Evolutionary conservation across 495 filamentous ascomycete species (phyloP).

Genomic region (Penicillium samsonianum): DNA sequence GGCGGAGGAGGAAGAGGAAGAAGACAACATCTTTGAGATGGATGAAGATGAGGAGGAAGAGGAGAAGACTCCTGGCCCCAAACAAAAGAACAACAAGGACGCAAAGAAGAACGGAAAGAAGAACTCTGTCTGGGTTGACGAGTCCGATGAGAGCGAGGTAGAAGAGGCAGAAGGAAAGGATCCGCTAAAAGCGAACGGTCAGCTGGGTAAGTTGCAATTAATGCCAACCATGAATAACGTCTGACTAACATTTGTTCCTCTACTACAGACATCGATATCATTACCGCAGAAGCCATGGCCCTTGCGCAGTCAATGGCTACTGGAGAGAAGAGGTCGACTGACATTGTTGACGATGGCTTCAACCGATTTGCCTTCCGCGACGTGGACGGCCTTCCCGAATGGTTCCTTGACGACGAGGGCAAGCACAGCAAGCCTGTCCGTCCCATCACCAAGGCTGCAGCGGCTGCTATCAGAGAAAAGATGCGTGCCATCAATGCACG

Average conservation of each 20-base stretch:
- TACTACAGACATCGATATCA: constrained; percentile 85
- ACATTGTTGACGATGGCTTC: constrained; percentile 87
- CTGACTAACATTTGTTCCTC: constrained; percentile 30
- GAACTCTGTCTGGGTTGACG: constrained; percentile 55
- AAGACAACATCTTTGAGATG: constrained; percentile 37
- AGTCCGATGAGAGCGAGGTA: constrained; percentile 53
- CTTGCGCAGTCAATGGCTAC: constrained; percentile 90
- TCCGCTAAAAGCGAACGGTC: constrained; percentile 66
- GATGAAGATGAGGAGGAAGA: constrained; percentile 23
- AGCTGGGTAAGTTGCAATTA: constrained; percentile 56
- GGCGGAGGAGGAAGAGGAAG: constrained; percentile 46
- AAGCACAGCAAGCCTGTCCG: constrained; percentile 81
- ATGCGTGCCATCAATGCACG: constrained; percentile 89
- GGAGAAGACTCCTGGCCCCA: constrained; percentile 9
- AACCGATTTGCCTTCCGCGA: constrained; percentile 92
- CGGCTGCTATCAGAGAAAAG: constrained; percentile 94
- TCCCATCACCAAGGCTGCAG: constrained; percentile 86
- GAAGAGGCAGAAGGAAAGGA: constrained; percentile 65
- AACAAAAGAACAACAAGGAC: constrained; percentile 19
- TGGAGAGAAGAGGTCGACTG: constrained; percentile 73
- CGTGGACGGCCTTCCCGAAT: constrained; percentile 89
- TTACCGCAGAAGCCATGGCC: constrained; percentile 98
- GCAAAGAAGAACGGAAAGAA: constrained; percentile 29
- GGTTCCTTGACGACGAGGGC: constrained; percentile 93
- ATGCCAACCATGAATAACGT: neutral